Evolutionary conservation across 805 yeast genomes (phyloP), one percentile per base, ranked within the genome.

Genomic region (Saccharomycopsis olivae): DNA sequence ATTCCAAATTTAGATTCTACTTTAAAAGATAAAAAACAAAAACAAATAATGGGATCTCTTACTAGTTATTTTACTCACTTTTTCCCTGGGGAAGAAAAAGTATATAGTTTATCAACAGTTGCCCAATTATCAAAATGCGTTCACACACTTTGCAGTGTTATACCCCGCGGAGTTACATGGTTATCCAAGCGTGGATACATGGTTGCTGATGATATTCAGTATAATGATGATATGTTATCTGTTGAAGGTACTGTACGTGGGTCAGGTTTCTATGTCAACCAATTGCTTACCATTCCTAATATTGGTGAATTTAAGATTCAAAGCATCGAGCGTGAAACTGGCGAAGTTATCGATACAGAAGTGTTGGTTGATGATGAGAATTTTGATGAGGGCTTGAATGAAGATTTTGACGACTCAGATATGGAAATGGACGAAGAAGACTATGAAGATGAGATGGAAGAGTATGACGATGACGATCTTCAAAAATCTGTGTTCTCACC

Each of bases 141-240:
- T 31, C 73, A 98, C 57, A 65, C 68, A 3, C 52, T 92, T 19
- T 82, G 95, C 54, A 96, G 89, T 53, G 83, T 78, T 60, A 73
- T 78, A 51, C 98, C 98, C 20, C 78, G 77, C 53, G 74, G 84
- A 1, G 66, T 94, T 35, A 73, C 73, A 18, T 92, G 98, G 97
- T 78, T 97, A 61, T 96, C 89, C 51, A 62, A 77, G n/a, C 69
- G 98, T 54, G 89, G 95, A 5, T 92, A 87, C 61, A 39, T 92
- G 39, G 69, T 92, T 8, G 88, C 94, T 1, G 94, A 87, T 49
- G 58, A 55, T 45, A 50, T 56, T 33, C 40, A 51, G 20, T 62
- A 58, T 40, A 41, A 47, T 40, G 48, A 51, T 32, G 66, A 64
- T 5, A 53, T 62, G 21, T 55, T 87, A 29, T 71, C 72, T 5